These are phyloP conservation scores for bread wheat (Triticum aestivum) DNA, from an alignment of 176 grass and related monocot genomes.

Conservation along the genomic window IWGSC_CS_RefSeq_v2.1 NC_057801.1:519771000-519771499, in stretches of 20 bases:
- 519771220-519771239: neutral
- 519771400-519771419: too few species aligned
- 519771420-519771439: too few species aligned
- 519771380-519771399: too few species aligned
- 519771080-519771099: neutral
- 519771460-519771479: too few species aligned
- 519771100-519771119: neutral
- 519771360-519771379: too few species aligned
- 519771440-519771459: too few species aligned
- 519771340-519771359: too few species aligned
- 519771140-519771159: neutral
- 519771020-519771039: neutral
- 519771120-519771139: neutral
- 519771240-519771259: neutral
- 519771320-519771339: neutral
- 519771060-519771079: neutral
- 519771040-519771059: neutral
- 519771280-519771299: neutral
- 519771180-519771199: neutral
- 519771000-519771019: too few species aligned
- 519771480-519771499: too few species aligned
- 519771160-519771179: neutral
- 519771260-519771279: neutral
- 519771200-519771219: neutral
- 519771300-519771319: neutral